Base-by-base conservation (phyloP, 495 filamentous ascomycete species). In the Beverwykella pulmonaria region DNA sequence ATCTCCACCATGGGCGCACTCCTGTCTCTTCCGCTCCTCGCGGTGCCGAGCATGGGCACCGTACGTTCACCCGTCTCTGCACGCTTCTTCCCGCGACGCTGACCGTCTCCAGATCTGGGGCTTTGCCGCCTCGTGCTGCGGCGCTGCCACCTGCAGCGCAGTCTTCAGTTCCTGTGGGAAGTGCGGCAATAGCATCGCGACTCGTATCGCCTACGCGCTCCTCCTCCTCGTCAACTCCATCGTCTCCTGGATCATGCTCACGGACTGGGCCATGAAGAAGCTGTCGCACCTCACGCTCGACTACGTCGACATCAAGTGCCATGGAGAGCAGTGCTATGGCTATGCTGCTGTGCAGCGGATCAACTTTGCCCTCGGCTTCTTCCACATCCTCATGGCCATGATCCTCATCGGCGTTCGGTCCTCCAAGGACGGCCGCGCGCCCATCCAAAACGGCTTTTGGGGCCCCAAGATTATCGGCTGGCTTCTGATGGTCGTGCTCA, bases 171-270 rank as follows among this genome's bases (percentile, higher is more conserved):
- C 90, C 22, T 98, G 94, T 75, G 95, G 94, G 27, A 97, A 96
- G 75, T 98, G 95, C 77, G 88, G 92, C 56, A 97, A 93, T 82
- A 97, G 92, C 77, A 92, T 97, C 80, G 92, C 93, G 36, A 98
- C 94, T 73, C 89, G 94, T 80, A 96, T 98, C 78, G 93, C 90
- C 73, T 98, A 98, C 78, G 94, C 95, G 69, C 86, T 97, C 75
- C 90, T 98, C 72, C 91, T 98, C 59, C 85, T 98, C 67, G 77
- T 97, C 79, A 98, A 98, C 84, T 96, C 92, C 50, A 96, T 97
- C 65, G 75, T 96, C 50, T 93, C 95, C 29, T 98, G 94, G 94
- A 90, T 98, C 34, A 96, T 98, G 92, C 93, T 98, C 83, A 98
- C 94, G 9, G 92, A 92, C 64, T 98, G 95, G 94, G 94, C 94